Conservation (phyloP, 371 early-diverging fungal species). For the Syncephalastrum contaminatum region DNA sequence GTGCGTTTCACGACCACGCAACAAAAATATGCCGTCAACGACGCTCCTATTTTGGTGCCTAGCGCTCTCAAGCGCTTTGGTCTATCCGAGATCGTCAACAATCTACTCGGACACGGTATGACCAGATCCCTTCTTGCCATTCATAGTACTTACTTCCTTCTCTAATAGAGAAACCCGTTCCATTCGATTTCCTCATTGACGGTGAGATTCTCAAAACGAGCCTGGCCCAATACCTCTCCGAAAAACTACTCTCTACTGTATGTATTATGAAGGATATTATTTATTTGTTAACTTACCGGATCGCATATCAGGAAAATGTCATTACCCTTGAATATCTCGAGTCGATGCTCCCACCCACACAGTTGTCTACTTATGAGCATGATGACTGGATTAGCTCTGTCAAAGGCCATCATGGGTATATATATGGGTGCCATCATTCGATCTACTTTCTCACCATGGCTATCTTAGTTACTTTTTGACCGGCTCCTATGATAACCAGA, state of each 20-base stretch:
- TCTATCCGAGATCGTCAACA: slow-evolving; percentile 91
- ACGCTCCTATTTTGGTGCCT: slow-evolving; percentile 85
- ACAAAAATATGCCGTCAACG: slow-evolving; percentile 71
- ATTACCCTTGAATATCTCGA: slow-evolving; percentile 91
- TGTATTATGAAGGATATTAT: slow-evolving; percentile 5
- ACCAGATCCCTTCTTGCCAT: not conserved
- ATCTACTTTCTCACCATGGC: too few relatives aligned
- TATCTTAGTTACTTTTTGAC: slow-evolving; percentile 61
- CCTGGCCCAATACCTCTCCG: slow-evolving; percentile 71
- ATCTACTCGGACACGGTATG: slow-evolving; percentile 63
- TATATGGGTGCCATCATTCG: not conserved
- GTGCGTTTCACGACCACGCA: slow-evolving; percentile 83
- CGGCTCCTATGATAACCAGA: slow-evolving; percentile 84
- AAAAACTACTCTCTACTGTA: slow-evolving; percentile 74
- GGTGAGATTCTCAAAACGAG: slow-evolving; percentile 83
- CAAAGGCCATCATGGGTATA: slow-evolving; percentile 36
- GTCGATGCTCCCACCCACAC: slow-evolving; percentile 83
- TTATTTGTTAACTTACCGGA: not conserved
- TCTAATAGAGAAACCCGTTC: slow-evolving; percentile 70
- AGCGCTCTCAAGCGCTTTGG: slow-evolving; percentile 80
- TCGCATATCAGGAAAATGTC: slow-evolving; percentile 68
- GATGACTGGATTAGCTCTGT: slow-evolving; percentile 95
- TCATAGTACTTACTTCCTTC: not conserved
- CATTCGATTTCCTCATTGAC: slow-evolving; percentile 92
- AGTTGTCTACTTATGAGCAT: slow-evolving; percentile 74